Evolutionary conservation across 2,329 filamentous ascomycete genomes (phyloP).

Genomic region (Neurospora crassa): DNA sequence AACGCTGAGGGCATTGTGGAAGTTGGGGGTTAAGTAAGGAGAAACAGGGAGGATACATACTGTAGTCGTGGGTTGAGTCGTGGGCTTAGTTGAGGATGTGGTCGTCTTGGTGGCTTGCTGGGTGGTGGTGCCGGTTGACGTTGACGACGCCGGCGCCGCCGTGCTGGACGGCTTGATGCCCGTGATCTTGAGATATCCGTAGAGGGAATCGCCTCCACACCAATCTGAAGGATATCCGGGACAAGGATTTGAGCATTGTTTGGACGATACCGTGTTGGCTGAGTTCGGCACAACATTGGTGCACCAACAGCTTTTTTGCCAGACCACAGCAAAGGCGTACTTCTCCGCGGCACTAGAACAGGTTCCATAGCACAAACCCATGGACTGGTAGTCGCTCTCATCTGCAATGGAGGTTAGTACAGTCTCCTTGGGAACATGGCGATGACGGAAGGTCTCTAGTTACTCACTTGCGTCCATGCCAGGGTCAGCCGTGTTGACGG

Average conservation of each 20-base stretch:
- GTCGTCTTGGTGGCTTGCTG: not conserved
- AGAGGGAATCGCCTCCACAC: constrained; percentile 55
- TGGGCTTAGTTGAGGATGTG: not conserved
- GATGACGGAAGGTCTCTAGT: not conserved
- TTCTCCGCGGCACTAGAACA: constrained; percentile 35
- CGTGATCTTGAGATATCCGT: constrained; percentile 52
- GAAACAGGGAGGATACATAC: not conserved
- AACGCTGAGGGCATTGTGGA: not conserved
- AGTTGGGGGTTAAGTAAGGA: not conserved
- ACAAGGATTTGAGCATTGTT: constrained; percentile 47
- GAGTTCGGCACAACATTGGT: constrained; percentile 54
- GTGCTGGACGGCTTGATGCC: not conserved
- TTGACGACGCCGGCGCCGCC: constrained; percentile 7
- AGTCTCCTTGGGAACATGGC: not conserved
- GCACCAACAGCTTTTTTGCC: constrained; percentile 63
- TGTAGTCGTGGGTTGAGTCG: not conserved
- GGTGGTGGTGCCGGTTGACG: constrained; percentile 4
- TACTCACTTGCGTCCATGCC: constrained; percentile 32
- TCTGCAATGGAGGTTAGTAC: constrained; percentile 28
- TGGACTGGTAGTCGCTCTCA: constrained; percentile 52
- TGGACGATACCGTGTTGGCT: constrained; percentile 27
- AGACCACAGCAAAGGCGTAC: constrained; percentile 60
- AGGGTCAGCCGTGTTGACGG: constrained; percentile 31
- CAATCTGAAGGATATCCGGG: constrained; percentile 58
- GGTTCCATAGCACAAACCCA: constrained; percentile 55